Conservation (phyloP, 2,329 filamentous ascomycete genomes). For the Drechslerella stenobrocha region DNA sequence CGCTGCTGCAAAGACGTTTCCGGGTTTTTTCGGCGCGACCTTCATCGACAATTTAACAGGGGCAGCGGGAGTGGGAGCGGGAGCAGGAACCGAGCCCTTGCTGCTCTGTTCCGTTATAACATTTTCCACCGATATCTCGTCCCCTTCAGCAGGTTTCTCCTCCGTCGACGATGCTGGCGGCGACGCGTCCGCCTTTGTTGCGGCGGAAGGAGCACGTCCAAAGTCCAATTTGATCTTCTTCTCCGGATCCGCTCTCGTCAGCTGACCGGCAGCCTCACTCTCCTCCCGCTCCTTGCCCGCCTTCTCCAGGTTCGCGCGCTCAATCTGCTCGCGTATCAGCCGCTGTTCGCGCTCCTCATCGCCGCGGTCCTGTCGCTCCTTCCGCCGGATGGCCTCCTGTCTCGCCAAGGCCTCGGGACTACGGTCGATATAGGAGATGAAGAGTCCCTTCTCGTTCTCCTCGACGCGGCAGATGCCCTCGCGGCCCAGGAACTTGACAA, state of each 20-base stretch:
- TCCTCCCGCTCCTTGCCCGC: conserved; percentile 66
- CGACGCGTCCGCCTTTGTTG: conserved; percentile 45
- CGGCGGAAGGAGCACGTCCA: conserved; percentile 55
- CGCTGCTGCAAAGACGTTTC: conserved; percentile 71
- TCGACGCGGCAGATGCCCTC: conserved; percentile 89
- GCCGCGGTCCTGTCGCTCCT: conserved; percentile 83
- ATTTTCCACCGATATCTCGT: conserved; percentile 27
- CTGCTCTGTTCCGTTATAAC: conserved; percentile 28
- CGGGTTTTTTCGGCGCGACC: conserved; percentile 67
- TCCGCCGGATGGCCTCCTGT: conserved; percentile 77
- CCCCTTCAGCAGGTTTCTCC: conserved; percentile 20
- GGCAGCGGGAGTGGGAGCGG: conserved; percentile 48
- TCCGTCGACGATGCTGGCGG: background rate
- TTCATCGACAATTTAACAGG: conserved; percentile 66
- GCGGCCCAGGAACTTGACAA: conserved; percentile 80
- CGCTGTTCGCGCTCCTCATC: conserved; percentile 87
- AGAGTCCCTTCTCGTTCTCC: conserved; percentile 82
- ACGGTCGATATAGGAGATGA: conserved; percentile 89
- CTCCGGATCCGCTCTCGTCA: conserved; percentile 64
- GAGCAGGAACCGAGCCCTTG: conserved; percentile 23
- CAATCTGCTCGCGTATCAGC: conserved; percentile 80
- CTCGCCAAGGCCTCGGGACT: conserved; percentile 80
- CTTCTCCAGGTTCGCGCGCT: conserved; percentile 57
- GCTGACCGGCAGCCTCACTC: conserved; percentile 57
- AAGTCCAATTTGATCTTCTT: conserved; percentile 76